A percentile compares a stretch with the other conserved stretches of the same genome.
These are phyloP conservation scores for Protomyces arabidopsidicola DNA, from an alignment of 1,139 yeast genomes.

Conservation along the genomic window DNA sequence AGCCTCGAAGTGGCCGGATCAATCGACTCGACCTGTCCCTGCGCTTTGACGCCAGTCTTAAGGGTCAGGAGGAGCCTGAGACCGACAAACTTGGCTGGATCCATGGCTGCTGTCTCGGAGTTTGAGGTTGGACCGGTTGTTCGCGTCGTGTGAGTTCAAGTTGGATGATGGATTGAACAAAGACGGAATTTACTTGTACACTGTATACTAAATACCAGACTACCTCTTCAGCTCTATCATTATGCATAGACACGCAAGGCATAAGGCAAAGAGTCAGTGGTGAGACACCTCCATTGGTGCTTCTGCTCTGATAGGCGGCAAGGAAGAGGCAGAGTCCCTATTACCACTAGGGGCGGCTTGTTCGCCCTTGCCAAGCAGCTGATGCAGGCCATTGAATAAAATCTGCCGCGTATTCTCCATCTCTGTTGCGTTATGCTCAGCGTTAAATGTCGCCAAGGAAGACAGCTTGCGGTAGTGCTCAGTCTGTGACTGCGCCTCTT, in stretches of 20 bases:
- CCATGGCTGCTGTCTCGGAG: not conserved
- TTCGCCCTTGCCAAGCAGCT: not conserved
- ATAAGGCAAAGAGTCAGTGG: too few species aligned
- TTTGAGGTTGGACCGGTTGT: not conserved
- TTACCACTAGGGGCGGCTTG: not conserved
- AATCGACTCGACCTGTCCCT: not conserved
- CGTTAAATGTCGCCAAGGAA: slow-evolving; percentile 10
- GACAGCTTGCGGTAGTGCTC: slow-evolving; percentile 16
- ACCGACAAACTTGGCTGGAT: not conserved
- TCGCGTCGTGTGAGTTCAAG: too few species aligned
- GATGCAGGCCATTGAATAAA: slow-evolving; percentile 6
- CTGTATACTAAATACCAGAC: too few species aligned
- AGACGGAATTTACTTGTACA: too few species aligned
- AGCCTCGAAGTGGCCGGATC: not conserved
- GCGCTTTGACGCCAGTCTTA: not conserved
- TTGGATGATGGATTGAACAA: too few species aligned
- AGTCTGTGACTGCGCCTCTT: slow-evolving; percentile 5
- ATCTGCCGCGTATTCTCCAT: slow-evolving; percentile 6
- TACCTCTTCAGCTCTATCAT: too few species aligned
- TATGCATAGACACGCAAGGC: too few species aligned
- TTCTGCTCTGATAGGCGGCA: not conserved
- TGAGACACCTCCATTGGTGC: not conserved
- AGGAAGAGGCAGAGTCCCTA: not conserved
- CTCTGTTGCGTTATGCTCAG: slow-evolving; percentile 1
- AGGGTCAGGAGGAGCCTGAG: not conserved